Percentiles rank a stretch among this genome's conserved stretches.
These are phyloP conservation scores for Stropharia rugosoannulata DNA, from an alignment of 768 basidiomycete genomes.

Conservation along the genomic window DNA sequence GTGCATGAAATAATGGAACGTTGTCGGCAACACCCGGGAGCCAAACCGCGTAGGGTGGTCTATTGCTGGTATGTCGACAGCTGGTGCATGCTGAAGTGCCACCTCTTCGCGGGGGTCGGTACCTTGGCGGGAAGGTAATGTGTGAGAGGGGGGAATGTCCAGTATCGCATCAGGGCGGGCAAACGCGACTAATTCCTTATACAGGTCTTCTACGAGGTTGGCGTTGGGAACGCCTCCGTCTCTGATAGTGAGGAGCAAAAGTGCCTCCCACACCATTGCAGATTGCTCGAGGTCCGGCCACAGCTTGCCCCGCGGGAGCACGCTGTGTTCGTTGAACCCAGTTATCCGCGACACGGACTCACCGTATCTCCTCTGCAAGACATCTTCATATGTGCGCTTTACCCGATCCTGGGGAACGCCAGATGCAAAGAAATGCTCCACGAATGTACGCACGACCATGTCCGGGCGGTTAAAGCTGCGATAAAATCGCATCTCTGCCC, in stretches of 20 bases:
- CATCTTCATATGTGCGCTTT: neutral
- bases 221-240: neutral
- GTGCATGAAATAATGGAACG: constrained; percentile 4
- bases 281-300: constrained; percentile 3
- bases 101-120: neutral
- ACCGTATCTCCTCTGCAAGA: neutral
- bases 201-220: neutral
- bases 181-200: neutral
- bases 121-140: neutral
- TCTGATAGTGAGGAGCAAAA: neutral
- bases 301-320: neutral
- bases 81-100: neutral
- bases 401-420: neutral
- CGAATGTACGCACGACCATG: neutral
- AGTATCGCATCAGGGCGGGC: neutral
- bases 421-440: neutral
- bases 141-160: neutral
- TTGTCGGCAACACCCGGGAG: neutral
- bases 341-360: neutral
- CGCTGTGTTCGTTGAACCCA: neutral
- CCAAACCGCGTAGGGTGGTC: neutral
- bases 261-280: constrained; percentile 2
- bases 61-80: neutral
- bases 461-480: neutral
- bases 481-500: constrained; percentile 2